Evolutionary conservation across 495 filamentous ascomycete genomes (phyloP), one percentile per base, ranked within the genome.

Genomic region (Penicillium malachiteum): DNA sequence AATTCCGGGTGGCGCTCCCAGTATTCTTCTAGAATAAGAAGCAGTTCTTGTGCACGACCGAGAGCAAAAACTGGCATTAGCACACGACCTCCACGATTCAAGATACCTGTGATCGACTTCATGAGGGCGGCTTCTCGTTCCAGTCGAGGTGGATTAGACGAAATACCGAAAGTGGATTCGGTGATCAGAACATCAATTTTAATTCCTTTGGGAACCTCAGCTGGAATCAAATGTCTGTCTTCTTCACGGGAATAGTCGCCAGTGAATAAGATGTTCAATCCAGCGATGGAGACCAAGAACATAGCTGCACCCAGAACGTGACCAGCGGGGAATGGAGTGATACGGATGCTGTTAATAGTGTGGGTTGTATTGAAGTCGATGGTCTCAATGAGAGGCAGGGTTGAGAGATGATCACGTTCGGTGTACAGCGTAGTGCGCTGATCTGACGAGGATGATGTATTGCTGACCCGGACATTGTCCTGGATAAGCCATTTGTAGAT

Each of bases 401-500:
- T 97, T 43, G 90, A 87, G 13, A 97, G 76, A 68, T 96, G 92
- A 66, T 98, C 94, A 50, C 90, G 85, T 70, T 98, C 94, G 2
- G 91, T 96, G 67, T 96, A 98, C 40, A 97, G 83, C 1, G 87
- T 86, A 0, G 89, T 84, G 9, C 84, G 84, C 55, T 87, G 83
- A 56, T 90, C 87, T 1, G 89, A 87, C 13, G 82, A 84, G 13
- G 81, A 83, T 0, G 89, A 87, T 0, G 88, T 91, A 68, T 91
- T 87, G 63, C 78, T 82, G 34, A 98, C 92, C 55, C 94, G 86
- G 30, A 98, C 88, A 66, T 89, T 92, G 73, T 98, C 94, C 69
- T 96, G 91, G 49, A 97, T 96, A 34, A 98, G 81, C 92, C 93
- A 97, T 78, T 97, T 97, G 81, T 98, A 98, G 72, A 98, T 98